Evolutionary conservation across 805 yeast genomes (phyloP).

Genomic region (Saccharomyces cerevisiae): DNA sequence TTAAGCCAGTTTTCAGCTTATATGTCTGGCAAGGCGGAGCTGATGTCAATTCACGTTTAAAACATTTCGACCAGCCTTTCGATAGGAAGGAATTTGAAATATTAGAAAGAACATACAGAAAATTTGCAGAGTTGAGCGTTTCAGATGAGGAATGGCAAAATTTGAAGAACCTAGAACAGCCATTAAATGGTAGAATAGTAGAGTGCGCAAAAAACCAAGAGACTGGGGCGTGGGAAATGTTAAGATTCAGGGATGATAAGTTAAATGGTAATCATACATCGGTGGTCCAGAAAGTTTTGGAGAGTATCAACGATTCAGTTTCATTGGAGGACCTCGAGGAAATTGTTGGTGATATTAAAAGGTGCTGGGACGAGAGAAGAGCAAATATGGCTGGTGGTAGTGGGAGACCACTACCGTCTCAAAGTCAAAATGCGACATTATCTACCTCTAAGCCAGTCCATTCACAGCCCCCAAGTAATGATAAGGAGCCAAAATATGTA

Average conservation of each 20-base stretch:
- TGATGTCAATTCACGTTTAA: conserved; percentile 26
- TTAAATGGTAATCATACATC: conserved; percentile 74
- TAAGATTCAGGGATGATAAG: conserved; percentile 92
- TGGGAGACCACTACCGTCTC: conserved; percentile 2
- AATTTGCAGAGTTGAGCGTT: conserved; percentile 56
- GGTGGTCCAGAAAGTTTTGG: conserved; percentile 74
- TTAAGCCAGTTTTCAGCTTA: conserved; percentile 61
- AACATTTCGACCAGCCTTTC: conserved; percentile 27
- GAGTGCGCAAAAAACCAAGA: conserved; percentile 68
- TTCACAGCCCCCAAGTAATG: conserved; percentile 2
- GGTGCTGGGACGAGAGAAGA: conserved; percentile 54
- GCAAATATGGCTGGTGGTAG: conserved; percentile 16
- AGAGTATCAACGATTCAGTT: conserved; percentile 82
- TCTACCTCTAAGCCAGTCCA: background rate
- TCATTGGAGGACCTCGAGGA: conserved; percentile 63
- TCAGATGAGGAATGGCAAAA: conserved; percentile 73
- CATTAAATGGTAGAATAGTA: conserved; percentile 79
- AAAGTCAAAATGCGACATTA: background rate
- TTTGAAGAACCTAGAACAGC: conserved; percentile 61
- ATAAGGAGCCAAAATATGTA: conserved; percentile 22
- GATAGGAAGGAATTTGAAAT: conserved; percentile 25
- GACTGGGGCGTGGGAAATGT: conserved; percentile 65
- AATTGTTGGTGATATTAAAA: conserved; percentile 47
- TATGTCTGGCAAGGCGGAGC: conserved; percentile 70
- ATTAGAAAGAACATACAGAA: conserved; percentile 44